A percentile compares a stretch with the other conserved stretches of the same genome.
phyloP scores from a whole-genome alignment of 305 asterid species.

The Rubia balearica region DNA sequence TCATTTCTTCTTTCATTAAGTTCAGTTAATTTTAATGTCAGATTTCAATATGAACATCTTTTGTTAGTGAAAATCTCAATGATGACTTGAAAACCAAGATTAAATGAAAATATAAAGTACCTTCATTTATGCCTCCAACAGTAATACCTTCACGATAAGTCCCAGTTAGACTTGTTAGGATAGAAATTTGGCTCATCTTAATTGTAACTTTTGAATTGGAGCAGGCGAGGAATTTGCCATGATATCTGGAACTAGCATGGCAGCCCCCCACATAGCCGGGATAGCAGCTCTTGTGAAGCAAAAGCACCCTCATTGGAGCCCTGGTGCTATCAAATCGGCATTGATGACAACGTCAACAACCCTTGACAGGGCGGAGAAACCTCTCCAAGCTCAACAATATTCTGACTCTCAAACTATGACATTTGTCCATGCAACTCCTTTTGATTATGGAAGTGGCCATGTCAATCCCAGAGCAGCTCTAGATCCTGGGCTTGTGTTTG shows the following conservation, averaged over 20 bases:
- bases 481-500: conserved; percentile 91
- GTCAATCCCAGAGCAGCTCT: conserved; percentile 95
- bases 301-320: conserved; percentile 96
- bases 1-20: neutral
- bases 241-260: conserved; percentile 99
- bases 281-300: conserved; percentile 98
- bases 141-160: neutral
- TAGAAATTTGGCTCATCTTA: neutral
- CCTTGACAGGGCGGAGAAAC: conserved; percentile 83
- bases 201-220: conserved; percentile 20
- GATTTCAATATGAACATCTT: neutral
- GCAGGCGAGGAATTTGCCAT: conserved; percentile 97
- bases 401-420: conserved; percentile 68
- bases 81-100: too few relatives aligned
- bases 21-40: neutral
- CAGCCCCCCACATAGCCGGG: conserved; percentile 98
- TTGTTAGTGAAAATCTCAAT: neutral
- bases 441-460: conserved; percentile 97
- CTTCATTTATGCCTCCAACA: neutral
- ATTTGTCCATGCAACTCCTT: conserved; percentile 84
- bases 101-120: too few relatives aligned
- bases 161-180: neutral
- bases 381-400: conserved; percentile 84
- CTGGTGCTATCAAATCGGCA: conserved; percentile 95
- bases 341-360: conserved; percentile 92